A percentile compares a stretch with the other conserved stretches of the same genome.
These are phyloP conservation scores for Rhizoclosmatium hyalinum DNA, from an alignment of 371 early-diverging fungal genomes.

Conservation along the genomic window DNA sequence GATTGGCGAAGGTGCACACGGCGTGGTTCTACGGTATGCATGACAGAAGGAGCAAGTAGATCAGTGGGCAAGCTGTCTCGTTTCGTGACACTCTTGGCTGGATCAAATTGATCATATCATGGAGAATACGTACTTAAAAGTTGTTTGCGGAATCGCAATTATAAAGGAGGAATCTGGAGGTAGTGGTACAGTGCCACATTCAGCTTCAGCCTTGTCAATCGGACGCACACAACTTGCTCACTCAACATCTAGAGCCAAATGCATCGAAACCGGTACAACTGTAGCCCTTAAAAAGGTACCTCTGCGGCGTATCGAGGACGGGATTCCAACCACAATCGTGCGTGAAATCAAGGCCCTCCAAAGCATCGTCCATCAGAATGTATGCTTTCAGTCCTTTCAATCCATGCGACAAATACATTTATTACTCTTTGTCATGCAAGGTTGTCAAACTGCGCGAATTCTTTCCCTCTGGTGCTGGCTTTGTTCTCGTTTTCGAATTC, in stretches of 20 bases:
- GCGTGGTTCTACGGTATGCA: constrained; percentile 17
- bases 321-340: constrained; percentile 55
- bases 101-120: too few relatives aligned
- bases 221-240: background rate
- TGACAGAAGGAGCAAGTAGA: background rate
- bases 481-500: constrained; percentile 60
- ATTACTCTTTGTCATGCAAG: constrained; percentile 46
- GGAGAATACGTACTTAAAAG: too few relatives aligned
- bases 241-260: constrained; percentile 58
- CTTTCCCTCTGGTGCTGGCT: constrained; percentile 50
- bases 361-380: constrained; percentile 55
- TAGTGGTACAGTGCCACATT: background rate
- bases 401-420: constrained; percentile 55
- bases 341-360: constrained; percentile 62
- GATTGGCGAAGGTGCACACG: constrained; percentile 39
- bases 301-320: constrained; percentile 49
- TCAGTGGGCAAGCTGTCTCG: too few relatives aligned
- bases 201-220: background rate
- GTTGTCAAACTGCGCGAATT: constrained; percentile 55
- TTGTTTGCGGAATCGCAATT: too few relatives aligned
- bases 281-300: constrained; percentile 65
- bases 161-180: too few relatives aligned
- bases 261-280: constrained; percentile 49
- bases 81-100: too few relatives aligned
- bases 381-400: constrained; percentile 16